Percentiles rank a stretch among this genome's conserved stretches.
Conservation (phyloP, 1,284 basidiomycete species). For the Phellopilus nigrolimitatus region DNA sequence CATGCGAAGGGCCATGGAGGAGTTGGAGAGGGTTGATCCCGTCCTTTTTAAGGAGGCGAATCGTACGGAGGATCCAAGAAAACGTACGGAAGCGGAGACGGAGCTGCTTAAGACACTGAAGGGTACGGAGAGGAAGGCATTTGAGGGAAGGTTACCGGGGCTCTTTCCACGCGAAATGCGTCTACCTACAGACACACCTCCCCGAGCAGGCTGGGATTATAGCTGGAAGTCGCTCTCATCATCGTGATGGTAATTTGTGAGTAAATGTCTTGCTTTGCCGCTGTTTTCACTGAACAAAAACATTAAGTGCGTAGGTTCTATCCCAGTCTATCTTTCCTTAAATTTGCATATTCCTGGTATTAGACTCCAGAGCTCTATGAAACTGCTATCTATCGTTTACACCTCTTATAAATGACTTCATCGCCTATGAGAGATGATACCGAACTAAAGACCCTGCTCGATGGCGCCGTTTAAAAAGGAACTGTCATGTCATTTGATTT, state of each 20-base stretch:
- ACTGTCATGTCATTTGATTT: too few species aligned
- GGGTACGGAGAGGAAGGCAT: constrained; percentile 61
- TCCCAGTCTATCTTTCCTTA: too few species aligned
- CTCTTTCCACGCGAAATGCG: constrained; percentile 80
- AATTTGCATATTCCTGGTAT: too few species aligned
- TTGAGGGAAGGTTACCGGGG: constrained; percentile 76
- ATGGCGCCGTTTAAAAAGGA: too few species aligned
- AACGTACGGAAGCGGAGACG: constrained; percentile 51
- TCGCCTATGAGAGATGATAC: too few species aligned
- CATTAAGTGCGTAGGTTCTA: too few species aligned
- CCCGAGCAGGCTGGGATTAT: constrained; percentile 72
- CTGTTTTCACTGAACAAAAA: too few species aligned
- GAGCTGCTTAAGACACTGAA: constrained; percentile 58
- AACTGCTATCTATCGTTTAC: too few species aligned
- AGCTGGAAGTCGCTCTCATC: constrained; percentile 48
- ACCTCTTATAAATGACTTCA: too few species aligned
- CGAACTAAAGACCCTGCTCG: too few species aligned
- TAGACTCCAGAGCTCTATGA: too few species aligned
- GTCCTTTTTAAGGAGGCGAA: constrained; percentile 72
- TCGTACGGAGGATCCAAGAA: constrained; percentile 67
- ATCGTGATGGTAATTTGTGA: neutral
- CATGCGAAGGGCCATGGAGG: constrained; percentile 79
- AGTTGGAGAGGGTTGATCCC: constrained; percentile 64
- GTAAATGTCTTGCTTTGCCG: neutral
- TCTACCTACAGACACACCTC: constrained; percentile 74